Percentiles rank a stretch among this genome's conserved stretches.
Evolutionary conservation across 2,329 filamentous ascomycete species (phyloP).

Genomic region (Sphaerostilbella broomeana): DNA sequence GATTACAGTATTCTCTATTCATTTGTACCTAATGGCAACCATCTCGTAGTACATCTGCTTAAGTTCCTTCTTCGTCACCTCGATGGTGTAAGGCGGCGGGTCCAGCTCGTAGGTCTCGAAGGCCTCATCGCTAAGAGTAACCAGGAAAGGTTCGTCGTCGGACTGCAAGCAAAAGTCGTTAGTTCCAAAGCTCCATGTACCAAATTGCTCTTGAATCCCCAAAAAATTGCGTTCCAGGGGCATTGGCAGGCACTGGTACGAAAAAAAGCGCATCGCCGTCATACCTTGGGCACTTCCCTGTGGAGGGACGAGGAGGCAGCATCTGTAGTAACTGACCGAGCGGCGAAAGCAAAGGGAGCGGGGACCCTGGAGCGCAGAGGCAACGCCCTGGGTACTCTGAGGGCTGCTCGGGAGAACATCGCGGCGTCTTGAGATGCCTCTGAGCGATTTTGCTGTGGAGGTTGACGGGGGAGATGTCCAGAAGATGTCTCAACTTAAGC

Average conservation of each 20-base stretch:
- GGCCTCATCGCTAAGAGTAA: constrained; percentile 93
- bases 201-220: background rate
- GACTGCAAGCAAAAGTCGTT: constrained; percentile 48
- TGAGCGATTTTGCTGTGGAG: constrained; percentile 26
- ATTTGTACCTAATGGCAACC: constrained; percentile 78
- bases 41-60: constrained; percentile 99
- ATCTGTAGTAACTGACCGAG: constrained; percentile 86
- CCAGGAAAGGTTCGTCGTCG: constrained; percentile 87
- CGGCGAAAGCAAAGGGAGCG: constrained; percentile 40
- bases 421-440: constrained; percentile 28
- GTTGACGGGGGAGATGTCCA: constrained; percentile 24
- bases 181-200: constrained; percentile 8
- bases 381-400: constrained; percentile 54
- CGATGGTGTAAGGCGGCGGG: constrained; percentile 84
- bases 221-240: no score
- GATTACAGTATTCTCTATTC: background rate
- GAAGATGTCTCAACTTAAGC: constrained; percentile 27
- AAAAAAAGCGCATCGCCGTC: constrained; percentile 3
- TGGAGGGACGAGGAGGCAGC: constrained; percentile 87
- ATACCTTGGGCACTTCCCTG: constrained; percentile 54
- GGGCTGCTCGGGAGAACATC: constrained; percentile 68
- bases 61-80: constrained; percentile 94
- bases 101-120: constrained; percentile 99
- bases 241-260: no score
- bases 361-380: constrained; percentile 48